Evolutionary conservation across 1,139 yeast genomes (phyloP), one percentile per base, ranked within the genome.

Genomic region (Sugiyamaella xylanicola): DNA sequence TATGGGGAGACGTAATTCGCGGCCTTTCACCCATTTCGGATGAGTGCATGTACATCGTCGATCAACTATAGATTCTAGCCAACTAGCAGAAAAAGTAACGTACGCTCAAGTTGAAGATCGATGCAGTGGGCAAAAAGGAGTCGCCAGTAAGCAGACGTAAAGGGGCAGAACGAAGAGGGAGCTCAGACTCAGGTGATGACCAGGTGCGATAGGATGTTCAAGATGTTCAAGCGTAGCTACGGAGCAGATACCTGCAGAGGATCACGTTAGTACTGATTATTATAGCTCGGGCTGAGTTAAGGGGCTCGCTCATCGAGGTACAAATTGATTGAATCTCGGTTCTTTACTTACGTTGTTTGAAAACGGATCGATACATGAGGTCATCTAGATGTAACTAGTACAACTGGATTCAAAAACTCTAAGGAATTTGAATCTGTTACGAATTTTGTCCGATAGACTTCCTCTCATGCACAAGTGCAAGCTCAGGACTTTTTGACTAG

Each of bases 41-140:
- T 21, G 25, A 19, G 29, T 48, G 52, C 52, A 40, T 41, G 46
- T 48, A 47, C 52, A 48, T 48, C 41, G 51, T 48, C 51, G 51
- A 48, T 48, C 46, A 29, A n/a, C 7, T 8, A 17, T 17, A 44
- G 51, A 48, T 48, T 42, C 46, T 36, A 41, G 47, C n/a, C 8
- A 13, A 29, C 25, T 36, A 17, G 37, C 9, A 39, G 37, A 39
- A 16, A 48, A 48, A 32, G 41, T 15, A 29, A 44, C 17, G 22
- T 21, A 20, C 16, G n/a, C 8, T 5, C 8, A 4, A 4, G 4
- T 8, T 20, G 48, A 11, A 29, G 39, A 29, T 36, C 42, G 21
- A 19, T 25, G 49, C 25, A 19, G 40, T 11, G 22, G 4, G 11
- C 4, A 39, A 20, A 20, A 44, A 27, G 48, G 48, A 39, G 48